Conservation (phyloP, 148 eudicot species). For the Cornus florida region DNA sequence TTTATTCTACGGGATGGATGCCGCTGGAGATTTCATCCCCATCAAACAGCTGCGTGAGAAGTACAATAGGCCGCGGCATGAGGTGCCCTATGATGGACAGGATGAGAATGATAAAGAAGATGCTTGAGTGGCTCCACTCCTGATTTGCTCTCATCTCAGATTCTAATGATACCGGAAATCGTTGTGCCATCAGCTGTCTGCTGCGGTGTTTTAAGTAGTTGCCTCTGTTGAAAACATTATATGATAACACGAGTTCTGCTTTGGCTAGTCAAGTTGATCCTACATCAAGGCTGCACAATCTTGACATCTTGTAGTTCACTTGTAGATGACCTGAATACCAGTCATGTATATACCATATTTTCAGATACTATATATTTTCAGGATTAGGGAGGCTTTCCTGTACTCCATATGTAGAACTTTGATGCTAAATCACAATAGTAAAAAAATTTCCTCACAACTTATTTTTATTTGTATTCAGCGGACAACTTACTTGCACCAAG, state of each 20-base stretch:
- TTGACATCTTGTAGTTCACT: neutral
- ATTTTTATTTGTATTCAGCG: neutral
- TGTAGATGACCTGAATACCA: neutral
- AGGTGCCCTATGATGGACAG: conserved; percentile 62
- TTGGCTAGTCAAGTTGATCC: neutral
- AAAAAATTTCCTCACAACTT: neutral
- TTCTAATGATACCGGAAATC: neutral
- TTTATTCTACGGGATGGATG: conserved; percentile 78
- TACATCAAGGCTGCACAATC: neutral
- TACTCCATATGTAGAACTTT: neutral
- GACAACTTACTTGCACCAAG: too few relatives aligned
- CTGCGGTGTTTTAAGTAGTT: too few relatives aligned
- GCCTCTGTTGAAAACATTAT: neutral
- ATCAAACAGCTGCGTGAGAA: conserved; percentile 88
- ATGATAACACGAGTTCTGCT: neutral
- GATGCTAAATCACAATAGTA: neutral
- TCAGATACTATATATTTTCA: too few relatives aligned
- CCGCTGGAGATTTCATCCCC: conserved; percentile 88
- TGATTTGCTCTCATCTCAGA: conserved; percentile 2
- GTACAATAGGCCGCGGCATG: conserved; percentile 79
- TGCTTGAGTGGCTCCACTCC: conserved; percentile 16
- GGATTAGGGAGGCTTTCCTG: too few relatives aligned
- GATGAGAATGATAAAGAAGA: conserved; percentile 46
- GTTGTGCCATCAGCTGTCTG: neutral
- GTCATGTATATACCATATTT: too few relatives aligned